Conservation (phyloP, 2,329 filamentous ascomycete genomes). For the Cryphonectria parasitica region DNA sequence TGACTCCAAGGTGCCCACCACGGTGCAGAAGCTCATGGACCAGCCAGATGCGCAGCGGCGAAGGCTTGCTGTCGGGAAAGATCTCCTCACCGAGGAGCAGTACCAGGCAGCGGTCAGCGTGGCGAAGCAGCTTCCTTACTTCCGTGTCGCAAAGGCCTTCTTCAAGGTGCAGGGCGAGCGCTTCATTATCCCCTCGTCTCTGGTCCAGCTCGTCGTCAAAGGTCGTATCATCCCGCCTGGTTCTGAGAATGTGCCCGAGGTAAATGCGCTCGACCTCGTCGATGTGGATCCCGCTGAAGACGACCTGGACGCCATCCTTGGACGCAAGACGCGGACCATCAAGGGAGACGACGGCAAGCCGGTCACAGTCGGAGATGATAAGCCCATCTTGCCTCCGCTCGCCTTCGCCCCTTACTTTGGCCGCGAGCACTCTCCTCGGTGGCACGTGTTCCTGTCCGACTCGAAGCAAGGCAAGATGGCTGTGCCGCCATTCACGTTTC, state of each 20-base stretch:
- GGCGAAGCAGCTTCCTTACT: constrained; percentile 80
- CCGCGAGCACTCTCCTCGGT: constrained; percentile 85
- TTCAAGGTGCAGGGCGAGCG: constrained; percentile 98
- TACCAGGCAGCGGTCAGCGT: constrained; percentile 77
- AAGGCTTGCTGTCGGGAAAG: constrained; percentile 69
- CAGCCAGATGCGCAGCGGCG: constrained; percentile 76
- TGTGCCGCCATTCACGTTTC: constrained; percentile 95
- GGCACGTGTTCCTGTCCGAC: constrained; percentile 94
- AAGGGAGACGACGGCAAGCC: constrained; percentile 65
- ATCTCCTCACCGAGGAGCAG: constrained; percentile 73
- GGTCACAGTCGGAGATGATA: constrained; percentile 56
- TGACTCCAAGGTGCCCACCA: constrained; percentile 73
- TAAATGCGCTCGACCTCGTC: constrained; percentile 80
- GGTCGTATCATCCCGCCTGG: constrained; percentile 91
- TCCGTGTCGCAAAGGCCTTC: constrained; percentile 89
- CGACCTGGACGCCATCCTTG: constrained; percentile 83
- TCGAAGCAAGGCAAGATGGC: constrained; percentile 94
- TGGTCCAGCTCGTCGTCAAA: constrained; percentile 95
- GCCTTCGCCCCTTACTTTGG: constrained; percentile 89
- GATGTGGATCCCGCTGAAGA: constrained; percentile 93
- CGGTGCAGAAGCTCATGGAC: constrained; percentile 87
- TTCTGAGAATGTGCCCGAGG: constrained; percentile 70
- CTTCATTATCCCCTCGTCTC: constrained; percentile 85
- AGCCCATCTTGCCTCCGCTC: constrained; percentile 78
- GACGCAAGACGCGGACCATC: constrained; percentile 70